Evolutionary conservation across 179 eudicot species (phyloP), one percentile per base, ranked within the genome.

Genomic region (Patellifolia procumbens): DNA sequence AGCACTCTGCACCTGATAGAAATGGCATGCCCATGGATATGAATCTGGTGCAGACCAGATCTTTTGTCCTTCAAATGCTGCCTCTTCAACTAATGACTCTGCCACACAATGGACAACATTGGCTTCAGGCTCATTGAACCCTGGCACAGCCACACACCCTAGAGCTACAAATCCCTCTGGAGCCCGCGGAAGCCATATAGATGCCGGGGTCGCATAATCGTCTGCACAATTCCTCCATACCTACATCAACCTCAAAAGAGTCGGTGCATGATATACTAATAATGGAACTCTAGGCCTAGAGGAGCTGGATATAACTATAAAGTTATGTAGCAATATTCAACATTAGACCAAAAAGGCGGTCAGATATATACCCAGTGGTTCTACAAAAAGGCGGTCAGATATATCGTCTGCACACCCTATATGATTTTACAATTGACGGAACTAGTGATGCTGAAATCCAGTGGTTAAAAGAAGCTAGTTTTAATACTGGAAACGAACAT

Each of bases 161-260:
- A 83, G 89, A 71, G 96, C 80, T 28, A 90, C 86, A 70, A 85
- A 96, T 75, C 99, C 98, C 35, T 88, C 92, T 0, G 98, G 96
- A 10, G 99, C 89, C 16, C 98, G 94, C 37, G 99, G 98, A 75
- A 88, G 86, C 99, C 99, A 96, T 49, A 96, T 93, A 6, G 99
- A 90, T 48, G 84, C 87, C 0, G 94, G 91, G 68, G 76, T 84
- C 20, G 69, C 72, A 77, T 90, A 96, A 73, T 93, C 98, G 28
- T 93, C 99, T 7, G 71, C n/a, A 80, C 99, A 96, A 75, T 91
- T 96, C 81, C 99, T 93, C 99, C 99, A 96, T 7, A 93, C 99
- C 99, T 90, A 67, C 32, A 81, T 16, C 49, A 60, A 39, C 68
- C 66, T 48, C 78, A 66, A 82, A 48, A 22, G 17, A 29, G 28